phyloP scores from a whole-genome alignment of 2,329 filamentous ascomycete species.

The Remersonia thermophila region DNA sequence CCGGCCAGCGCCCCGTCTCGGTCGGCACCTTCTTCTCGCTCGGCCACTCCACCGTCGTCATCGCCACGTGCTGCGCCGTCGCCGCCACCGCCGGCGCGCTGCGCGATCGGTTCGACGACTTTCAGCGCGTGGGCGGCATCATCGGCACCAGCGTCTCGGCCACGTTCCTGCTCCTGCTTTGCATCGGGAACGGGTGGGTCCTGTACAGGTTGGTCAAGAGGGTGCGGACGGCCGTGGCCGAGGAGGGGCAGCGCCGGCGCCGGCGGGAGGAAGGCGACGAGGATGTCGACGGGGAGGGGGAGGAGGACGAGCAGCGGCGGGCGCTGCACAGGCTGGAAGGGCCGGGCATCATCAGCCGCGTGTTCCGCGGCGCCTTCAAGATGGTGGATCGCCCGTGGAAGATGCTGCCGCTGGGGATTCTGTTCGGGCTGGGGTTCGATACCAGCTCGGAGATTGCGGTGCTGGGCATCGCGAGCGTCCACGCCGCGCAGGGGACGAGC shows the following conservation, averaged over 20 bases:
- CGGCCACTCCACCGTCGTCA: conserved; percentile 85
- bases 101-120: conserved; percentile 66
- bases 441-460: conserved; percentile 90
- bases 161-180: conserved; percentile 69
- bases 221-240: conserved; percentile 47
- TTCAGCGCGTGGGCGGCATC: conserved; percentile 71
- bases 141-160: conserved; percentile 82
- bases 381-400: conserved; percentile 75
- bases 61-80: conserved; percentile 82
- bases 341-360: conserved; percentile 57
- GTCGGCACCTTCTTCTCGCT: conserved; percentile 92
- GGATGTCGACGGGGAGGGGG: conserved; percentile 9
- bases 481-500: conserved; percentile 72
- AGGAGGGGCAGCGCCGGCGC: conserved; percentile 22
- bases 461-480: conserved; percentile 77
- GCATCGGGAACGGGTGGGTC: conserved; percentile 76
- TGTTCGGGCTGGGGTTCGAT: conserved; percentile 90
- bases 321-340: conserved; percentile 54
- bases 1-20: conserved; percentile 74
- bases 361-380: conserved; percentile 66
- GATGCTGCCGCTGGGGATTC: conserved; percentile 81
- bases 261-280: conserved; percentile 18
- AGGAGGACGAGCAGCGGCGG: conserved; percentile 29
- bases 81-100: conserved; percentile 82
- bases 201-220: conserved; percentile 63